Evolutionary conservation across 768 basidiomycete species (phyloP).

Genomic region (Leucosporidium yakuticum): DNA sequence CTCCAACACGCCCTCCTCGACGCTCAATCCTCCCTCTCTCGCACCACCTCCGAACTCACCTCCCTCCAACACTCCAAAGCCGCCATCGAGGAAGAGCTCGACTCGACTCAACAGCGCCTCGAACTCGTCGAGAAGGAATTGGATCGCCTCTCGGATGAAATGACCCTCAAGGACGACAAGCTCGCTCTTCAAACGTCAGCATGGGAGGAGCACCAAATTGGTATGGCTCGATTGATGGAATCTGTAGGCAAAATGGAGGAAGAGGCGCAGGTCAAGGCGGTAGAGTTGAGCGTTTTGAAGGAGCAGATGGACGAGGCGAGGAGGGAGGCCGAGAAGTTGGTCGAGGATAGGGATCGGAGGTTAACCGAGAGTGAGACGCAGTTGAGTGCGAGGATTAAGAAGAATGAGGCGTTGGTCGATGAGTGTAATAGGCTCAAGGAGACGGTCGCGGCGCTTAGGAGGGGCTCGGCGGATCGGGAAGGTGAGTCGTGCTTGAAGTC

Average conservation of each 20-base stretch:
- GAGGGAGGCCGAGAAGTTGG: constrained; percentile 5
- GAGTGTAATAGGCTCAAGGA: constrained; percentile 22
- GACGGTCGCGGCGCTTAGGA: constrained; percentile 31
- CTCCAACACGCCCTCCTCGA: neutral
- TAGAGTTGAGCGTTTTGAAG: neutral
- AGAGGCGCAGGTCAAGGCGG: neutral
- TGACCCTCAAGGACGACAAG: neutral
- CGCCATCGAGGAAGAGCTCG: constrained; percentile 19
- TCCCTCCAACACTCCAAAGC: neutral
- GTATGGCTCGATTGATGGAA: constrained; percentile 12
- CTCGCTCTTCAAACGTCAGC: neutral
- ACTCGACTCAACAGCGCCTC: neutral
- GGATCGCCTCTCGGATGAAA: neutral
- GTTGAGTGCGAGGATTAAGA: neutral
- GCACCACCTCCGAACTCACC: neutral
- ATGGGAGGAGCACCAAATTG: neutral
- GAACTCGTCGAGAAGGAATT: constrained; percentile 8
- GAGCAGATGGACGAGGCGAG: neutral
- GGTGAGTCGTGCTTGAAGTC: constrained; percentile 16
- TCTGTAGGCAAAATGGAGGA: constrained; percentile 6
- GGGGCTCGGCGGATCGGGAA: constrained; percentile 38
- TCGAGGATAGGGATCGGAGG: constrained; percentile 25
- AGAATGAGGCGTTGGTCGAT: constrained; percentile 1
- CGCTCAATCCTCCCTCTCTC: neutral
- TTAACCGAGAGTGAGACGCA: constrained; percentile 19